phyloP scores from a whole-genome alignment of 2,329 filamentous ascomycete species.

The Fusarium chaquense region DNA sequence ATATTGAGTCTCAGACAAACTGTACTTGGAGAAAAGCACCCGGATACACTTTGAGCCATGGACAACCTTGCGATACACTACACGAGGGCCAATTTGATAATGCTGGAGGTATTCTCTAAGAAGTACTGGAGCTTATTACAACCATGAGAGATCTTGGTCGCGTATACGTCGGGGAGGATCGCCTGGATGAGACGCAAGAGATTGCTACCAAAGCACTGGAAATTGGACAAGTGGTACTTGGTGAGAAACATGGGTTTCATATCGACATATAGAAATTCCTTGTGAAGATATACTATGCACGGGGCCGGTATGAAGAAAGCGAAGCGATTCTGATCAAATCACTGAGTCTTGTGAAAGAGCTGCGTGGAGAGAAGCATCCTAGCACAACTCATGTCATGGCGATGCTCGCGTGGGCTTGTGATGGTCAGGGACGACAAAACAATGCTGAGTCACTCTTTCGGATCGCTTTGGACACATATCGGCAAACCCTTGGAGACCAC shows the following conservation, averaged over 20 bases:
- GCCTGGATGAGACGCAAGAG: not conserved
- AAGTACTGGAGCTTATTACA: not conserved
- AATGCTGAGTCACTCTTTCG: not conserved
- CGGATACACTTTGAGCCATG: slow-evolving; percentile 1
- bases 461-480: accelerated
- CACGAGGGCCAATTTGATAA: not conserved
- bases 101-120: accelerated
- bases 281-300: accelerated
- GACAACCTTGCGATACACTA: not conserved
- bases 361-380: not conserved
- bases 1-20: not conserved
- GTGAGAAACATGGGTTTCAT: too few relatives aligned
- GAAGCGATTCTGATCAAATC: not conserved
- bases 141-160: not conserved
- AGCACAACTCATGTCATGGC: accelerated
- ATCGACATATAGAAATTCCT: not conserved
- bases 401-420: not conserved
- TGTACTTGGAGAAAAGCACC: slow-evolving; percentile 10
- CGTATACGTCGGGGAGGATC: accelerated
- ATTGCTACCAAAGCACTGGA: not conserved
- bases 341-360: accelerated
- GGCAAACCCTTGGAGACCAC: not conserved
- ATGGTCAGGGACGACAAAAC: not conserved
- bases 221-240: not conserved
- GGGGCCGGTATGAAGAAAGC: accelerated